Conservation (phyloP, 495 filamentous ascomycete genomes). For the Neurospora africana region DNA sequence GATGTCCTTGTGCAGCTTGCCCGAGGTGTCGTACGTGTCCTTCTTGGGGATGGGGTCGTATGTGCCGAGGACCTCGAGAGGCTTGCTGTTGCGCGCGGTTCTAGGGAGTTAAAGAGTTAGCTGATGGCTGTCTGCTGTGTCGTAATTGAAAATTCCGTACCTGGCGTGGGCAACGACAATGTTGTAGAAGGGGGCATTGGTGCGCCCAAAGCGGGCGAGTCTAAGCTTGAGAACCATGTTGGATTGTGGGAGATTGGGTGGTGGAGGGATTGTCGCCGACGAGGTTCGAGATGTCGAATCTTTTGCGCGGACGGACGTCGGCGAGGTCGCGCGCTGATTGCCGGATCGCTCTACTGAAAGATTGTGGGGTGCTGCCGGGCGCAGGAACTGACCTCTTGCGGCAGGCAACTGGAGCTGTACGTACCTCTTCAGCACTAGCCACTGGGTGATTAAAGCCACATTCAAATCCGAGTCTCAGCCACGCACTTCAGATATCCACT, state of each 20-base stretch:
- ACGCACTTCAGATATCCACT: neutral
- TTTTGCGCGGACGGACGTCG: neutral
- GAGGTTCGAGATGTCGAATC: neutral
- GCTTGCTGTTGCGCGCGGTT: slow-evolving; percentile 71
- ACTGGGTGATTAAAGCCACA: neutral
- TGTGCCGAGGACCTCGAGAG: slow-evolving; percentile 88
- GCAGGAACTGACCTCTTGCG: neutral
- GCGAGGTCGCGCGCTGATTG: neutral
- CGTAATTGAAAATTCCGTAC: slow-evolving; percentile 37
- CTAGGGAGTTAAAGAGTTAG: slow-evolving; percentile 24
- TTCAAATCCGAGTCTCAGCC: neutral
- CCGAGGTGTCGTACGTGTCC: slow-evolving; percentile 53
- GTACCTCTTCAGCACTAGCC: neutral
- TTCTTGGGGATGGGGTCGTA: slow-evolving; percentile 83
- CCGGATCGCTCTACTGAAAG: neutral
- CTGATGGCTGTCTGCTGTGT: neutral
- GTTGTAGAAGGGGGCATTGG: slow-evolving; percentile 83
- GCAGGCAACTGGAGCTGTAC: neutral
- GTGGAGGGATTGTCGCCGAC: neutral
- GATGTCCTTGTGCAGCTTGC: slow-evolving; percentile 75
- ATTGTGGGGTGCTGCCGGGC: neutral
- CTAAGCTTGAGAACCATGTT: slow-evolving; percentile 89
- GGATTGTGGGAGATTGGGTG: neutral
- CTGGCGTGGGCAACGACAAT: slow-evolving; percentile 94
- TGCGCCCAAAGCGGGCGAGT: slow-evolving; percentile 86